Evolutionary conservation across 2,329 filamentous ascomycete genomes (phyloP).

Genomic region (Aureobasidium sp.): DNA sequence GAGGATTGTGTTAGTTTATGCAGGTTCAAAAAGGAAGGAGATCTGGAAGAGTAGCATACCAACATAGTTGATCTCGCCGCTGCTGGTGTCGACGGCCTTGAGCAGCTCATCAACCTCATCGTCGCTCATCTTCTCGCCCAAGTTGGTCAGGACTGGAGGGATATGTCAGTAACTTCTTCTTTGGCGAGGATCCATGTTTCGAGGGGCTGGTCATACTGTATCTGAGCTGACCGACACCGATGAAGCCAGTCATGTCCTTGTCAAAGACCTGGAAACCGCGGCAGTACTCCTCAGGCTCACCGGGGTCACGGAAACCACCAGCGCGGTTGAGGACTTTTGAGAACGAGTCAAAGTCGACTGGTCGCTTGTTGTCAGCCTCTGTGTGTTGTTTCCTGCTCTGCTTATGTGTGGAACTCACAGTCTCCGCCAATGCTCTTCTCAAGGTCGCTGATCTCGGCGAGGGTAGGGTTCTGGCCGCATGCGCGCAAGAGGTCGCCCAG

Average conservation of each 20-base stretch:
- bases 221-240: conserved; percentile 93
- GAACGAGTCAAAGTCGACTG: conserved; percentile 98
- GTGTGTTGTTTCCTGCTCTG: neutral
- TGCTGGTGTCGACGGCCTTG: conserved; percentile 94
- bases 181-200: neutral
- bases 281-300: conserved; percentile 97
- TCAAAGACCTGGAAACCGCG: conserved; percentile 99
- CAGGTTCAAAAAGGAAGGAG: neutral
- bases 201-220: conserved; percentile 48
- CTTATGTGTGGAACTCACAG: conserved; percentile 55
- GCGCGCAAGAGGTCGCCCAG: conserved; percentile 91
- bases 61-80: conserved; percentile 94
- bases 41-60: conserved; percentile 47
- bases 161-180: neutral
- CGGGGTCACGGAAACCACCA: conserved; percentile 94
- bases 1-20: neutral
- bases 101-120: conserved; percentile 98
- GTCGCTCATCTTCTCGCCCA: conserved; percentile 99
- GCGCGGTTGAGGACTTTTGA: conserved; percentile 94
- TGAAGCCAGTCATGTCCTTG: conserved; percentile 97
- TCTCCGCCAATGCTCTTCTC: conserved; percentile 85
- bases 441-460: conserved; percentile 84
- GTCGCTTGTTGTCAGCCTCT: neutral
- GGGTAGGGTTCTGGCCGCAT: conserved; percentile 94
- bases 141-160: conserved; percentile 74